Evolutionary conservation across 2,329 filamentous ascomycete species (phyloP).

Genomic region (Ilyonectria sp.): DNA sequence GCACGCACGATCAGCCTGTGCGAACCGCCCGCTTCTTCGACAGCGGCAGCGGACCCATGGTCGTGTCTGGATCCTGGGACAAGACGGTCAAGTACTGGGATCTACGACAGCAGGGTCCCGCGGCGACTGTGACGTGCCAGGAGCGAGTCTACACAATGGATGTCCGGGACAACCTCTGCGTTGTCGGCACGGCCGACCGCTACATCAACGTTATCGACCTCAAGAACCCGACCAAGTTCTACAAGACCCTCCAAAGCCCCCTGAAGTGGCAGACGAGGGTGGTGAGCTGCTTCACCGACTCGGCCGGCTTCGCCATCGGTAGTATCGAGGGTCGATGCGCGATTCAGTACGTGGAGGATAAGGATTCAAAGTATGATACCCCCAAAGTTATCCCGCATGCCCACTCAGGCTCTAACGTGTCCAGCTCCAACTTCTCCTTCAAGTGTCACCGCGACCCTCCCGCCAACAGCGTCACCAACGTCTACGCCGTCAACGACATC

Average conservation of each 20-base stretch:
- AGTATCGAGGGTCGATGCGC: slow-evolving; percentile 98
- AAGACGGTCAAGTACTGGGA: slow-evolving; percentile 95
- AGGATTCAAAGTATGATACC: slow-evolving; percentile 78
- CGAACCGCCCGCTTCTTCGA: slow-evolving; percentile 85
- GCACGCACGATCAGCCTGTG: slow-evolving; percentile 88
- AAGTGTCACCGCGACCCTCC: slow-evolving; percentile 95
- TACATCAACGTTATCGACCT: slow-evolving; percentile 98
- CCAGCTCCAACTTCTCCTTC: slow-evolving; percentile 96
- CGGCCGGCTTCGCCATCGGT: slow-evolving; percentile 92
- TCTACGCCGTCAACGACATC: slow-evolving; percentile 96
- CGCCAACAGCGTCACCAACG: slow-evolving; percentile 83
- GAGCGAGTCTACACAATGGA: slow-evolving; percentile 94
- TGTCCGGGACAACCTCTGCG: slow-evolving; percentile 87
- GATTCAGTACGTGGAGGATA: slow-evolving; percentile 98
- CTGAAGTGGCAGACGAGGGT: slow-evolving; percentile 98
- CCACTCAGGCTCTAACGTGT: slow-evolving; percentile 27
- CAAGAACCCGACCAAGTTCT: slow-evolving; percentile 88
- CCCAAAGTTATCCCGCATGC: background rate
- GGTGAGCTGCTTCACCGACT: slow-evolving; percentile 94
- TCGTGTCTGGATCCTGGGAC: slow-evolving; percentile 94
- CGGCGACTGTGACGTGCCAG: slow-evolving; percentile 76
- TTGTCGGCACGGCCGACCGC: slow-evolving; percentile 92
- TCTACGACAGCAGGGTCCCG: slow-evolving; percentile 75
- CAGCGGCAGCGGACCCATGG: slow-evolving; percentile 79
- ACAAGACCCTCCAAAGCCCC: slow-evolving; percentile 96